A percentile compares a stretch with the other conserved stretches of the same genome.
Conservation (phyloP, 345 rosid genomes). For the Brassica nigra region DNA sequence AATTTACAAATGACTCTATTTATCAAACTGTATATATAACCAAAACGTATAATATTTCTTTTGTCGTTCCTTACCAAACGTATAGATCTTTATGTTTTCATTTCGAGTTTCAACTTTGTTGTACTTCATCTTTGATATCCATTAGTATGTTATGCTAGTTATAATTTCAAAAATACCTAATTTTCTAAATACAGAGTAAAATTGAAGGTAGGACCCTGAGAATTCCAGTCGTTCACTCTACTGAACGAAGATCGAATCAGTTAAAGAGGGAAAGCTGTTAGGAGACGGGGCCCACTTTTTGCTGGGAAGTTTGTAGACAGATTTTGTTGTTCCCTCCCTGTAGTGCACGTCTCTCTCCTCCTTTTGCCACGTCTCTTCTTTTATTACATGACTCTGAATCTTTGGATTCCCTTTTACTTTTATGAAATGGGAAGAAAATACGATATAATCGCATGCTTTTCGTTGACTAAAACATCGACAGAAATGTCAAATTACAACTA, state of each 20-base stretch:
- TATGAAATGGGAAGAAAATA: not conserved
- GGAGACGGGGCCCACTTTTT: conserved; percentile 39
- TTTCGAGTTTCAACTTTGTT: not conserved
- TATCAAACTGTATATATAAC: not conserved
- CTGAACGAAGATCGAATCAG: conserved; percentile 49
- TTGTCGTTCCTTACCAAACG: not conserved
- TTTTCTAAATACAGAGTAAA: not conserved
- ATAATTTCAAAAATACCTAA: not conserved
- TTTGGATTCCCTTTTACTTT: conserved; percentile 12
- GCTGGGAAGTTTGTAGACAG: conserved; percentile 56
- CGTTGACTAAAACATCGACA: not conserved
- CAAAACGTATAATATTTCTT: not conserved
- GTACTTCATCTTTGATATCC: not conserved
- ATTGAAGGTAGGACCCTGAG: conserved; percentile 15
- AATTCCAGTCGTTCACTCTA: conserved; percentile 36
- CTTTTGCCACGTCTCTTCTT: conserved; percentile 41
- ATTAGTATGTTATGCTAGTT: no score
- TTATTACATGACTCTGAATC: not conserved
- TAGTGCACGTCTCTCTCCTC: conserved; percentile 51
- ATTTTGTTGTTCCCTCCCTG: conserved; percentile 47
- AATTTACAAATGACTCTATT: not conserved
- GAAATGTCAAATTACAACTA: not conserved
- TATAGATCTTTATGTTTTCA: not conserved
- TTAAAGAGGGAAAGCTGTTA: conserved; percentile 35
- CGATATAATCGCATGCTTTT: not conserved